Evolutionary conservation across 441 rosid genomes (phyloP).

Genomic region (Aleurites moluccanus): DNA sequence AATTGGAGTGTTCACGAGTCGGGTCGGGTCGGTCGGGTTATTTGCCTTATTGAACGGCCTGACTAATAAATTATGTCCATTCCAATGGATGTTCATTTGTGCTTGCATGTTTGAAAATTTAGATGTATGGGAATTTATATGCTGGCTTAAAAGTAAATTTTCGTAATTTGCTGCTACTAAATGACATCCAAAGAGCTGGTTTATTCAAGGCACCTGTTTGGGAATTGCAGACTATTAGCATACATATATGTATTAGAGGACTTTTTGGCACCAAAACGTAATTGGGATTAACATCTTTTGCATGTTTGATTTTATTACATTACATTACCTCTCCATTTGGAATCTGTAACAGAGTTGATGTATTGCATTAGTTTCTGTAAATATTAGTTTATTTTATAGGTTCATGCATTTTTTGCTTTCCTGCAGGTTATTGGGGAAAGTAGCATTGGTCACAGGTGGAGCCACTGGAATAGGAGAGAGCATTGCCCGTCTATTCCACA

Average conservation of each 20-base stretch:
- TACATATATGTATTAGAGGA: not conserved
- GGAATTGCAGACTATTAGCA: not conserved
- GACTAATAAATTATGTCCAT: not conserved
- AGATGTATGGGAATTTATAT: not conserved
- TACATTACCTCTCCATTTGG: not conserved
- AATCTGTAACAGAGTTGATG: not conserved
- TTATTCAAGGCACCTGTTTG: not conserved
- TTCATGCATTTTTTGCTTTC: not conserved
- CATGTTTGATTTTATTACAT: not conserved
- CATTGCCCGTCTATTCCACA: slow-evolving; percentile 65
- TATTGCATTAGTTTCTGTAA: not conserved
- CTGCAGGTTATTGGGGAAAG: slow-evolving; percentile 64
- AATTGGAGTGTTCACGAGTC: too few species aligned
- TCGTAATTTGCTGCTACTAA: not conserved
- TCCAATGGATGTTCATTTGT: not conserved
- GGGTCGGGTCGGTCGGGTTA: too few species aligned
- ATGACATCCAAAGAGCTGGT: not conserved
- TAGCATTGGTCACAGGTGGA: slow-evolving; percentile 84
- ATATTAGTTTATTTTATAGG: not conserved
- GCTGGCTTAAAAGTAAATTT: not conserved
- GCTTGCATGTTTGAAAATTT: not conserved
- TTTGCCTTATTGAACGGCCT: too few species aligned
- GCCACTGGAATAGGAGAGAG: slow-evolving; percentile 90
- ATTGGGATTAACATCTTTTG: not conserved
- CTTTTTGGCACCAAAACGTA: slow-evolving; percentile 3